Evolutionary conservation across 805 yeast species (phyloP), one percentile per base, ranked within the genome.

Genomic region (Novakomyces olei): DNA sequence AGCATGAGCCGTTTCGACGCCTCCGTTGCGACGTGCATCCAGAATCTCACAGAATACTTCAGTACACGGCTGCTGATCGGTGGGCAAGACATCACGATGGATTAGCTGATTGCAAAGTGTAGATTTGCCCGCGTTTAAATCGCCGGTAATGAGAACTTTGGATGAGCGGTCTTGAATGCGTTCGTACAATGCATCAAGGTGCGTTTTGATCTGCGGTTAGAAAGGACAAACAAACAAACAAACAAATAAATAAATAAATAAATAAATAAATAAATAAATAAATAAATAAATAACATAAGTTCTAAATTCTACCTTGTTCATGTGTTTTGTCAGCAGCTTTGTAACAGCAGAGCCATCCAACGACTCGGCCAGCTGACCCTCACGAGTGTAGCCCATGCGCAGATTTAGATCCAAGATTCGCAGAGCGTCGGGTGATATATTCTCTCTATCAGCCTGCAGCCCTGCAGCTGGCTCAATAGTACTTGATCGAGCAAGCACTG

Each of bases 61-160:
- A 0, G 99, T 88, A 45, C 95, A 81, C 2, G 99, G 99, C 48
- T 88, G 92, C 47, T 88, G 98, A 52, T 88, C 99, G 46, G 77
- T 92, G 0, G 99, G 98, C 30, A 88, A 54, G 2, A 88, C 53
- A 32, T 69, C 66, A 33, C 88, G 63, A 41, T 83, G 61, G 37
- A 88, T 55, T 26, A 88, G 57, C 1, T 94, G 85, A 48, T 88
- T 88, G 53, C 98, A 88, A 44, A 88, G 80, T 1, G 93, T 77
- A 1, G 95, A 80, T 47, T 88, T 88, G 3, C 99, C 99, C 0
- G 98, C 76, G 48, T 88, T 88, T 41, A 88, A 63, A 50, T 88
- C 99, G 33, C 99, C 99, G 2, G 98, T 91, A 25, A 88, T 83
- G 39, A 88, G 71, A 1, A 88, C 95, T 44, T 85, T 85, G 2